A percentile compares a stretch with the other conserved stretches of the same genome.
phyloP scores from a whole-genome alignment of 2,329 filamentous ascomycete genomes.

The Dryadomyces sulphureus region DNA sequence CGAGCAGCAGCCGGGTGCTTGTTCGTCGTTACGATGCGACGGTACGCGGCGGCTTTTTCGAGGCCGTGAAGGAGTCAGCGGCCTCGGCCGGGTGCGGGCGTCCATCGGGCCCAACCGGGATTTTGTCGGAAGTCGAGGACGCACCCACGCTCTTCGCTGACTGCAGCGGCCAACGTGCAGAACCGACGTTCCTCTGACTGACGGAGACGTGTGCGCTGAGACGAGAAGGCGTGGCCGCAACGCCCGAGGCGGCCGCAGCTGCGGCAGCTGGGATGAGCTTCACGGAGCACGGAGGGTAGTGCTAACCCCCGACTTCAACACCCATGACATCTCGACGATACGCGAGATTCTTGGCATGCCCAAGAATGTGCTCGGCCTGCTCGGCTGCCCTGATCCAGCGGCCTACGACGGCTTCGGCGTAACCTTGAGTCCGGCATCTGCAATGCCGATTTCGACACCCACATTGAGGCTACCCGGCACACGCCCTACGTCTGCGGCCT shows the following conservation, averaged over 20 bases:
- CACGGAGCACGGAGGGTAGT: slow-evolving; percentile 11
- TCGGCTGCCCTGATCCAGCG: slow-evolving; percentile 19
- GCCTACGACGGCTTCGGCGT: slow-evolving; percentile 31
- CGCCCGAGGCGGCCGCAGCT: slow-evolving; percentile 15
- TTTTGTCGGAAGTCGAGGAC: slow-evolving; percentile 33
- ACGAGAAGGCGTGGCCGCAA: slow-evolving; percentile 19
- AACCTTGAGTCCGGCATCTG: slow-evolving; percentile 43
- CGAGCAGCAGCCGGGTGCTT: slow-evolving; percentile 21
- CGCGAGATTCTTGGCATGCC: slow-evolving; percentile 36
- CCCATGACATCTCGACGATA: slow-evolving; percentile 39
- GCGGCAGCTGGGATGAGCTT: no score
- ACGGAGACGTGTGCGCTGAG: slow-evolving; percentile 15
- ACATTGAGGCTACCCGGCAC: slow-evolving; percentile 35
- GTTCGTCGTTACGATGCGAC: slow-evolving; percentile 46
- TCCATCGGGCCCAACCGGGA: slow-evolving; percentile 35
- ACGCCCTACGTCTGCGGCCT: slow-evolving; percentile 43
- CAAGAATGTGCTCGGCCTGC: slow-evolving; percentile 23
- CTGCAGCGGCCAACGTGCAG: slow-evolving; percentile 9
- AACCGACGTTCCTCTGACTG: slow-evolving; percentile 17
- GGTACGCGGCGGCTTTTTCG: slow-evolving; percentile 42
- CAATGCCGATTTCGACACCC: slow-evolving; percentile 33
- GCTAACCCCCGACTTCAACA: slow-evolving; percentile 22
- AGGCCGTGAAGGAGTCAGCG: slow-evolving; percentile 38
- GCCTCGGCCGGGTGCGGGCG: slow-evolving; percentile 27
- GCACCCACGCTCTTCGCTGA: slow-evolving; percentile 21